These are phyloP conservation scores for Ascochyta pisi DNA, from an alignment of 2,329 filamentous ascomycete species.

Conservation along the genomic window DNA sequence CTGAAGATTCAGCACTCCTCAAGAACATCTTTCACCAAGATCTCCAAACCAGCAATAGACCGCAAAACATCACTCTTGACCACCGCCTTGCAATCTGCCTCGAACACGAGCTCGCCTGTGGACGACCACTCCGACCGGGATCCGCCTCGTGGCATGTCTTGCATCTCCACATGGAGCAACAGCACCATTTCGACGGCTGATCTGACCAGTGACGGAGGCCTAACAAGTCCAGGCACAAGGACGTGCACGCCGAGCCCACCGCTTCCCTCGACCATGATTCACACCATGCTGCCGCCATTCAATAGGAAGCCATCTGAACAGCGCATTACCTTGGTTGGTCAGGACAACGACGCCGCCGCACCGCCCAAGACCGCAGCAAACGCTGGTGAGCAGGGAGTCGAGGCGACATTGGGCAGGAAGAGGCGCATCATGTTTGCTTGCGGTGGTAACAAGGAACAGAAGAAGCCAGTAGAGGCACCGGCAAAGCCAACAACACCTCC, in stretches of 20 bases:
- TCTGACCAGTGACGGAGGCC: conserved; percentile 90
- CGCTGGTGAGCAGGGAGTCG: conserved; percentile 63
- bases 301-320: conserved; percentile 50
- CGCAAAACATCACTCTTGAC: conserved; percentile 85
- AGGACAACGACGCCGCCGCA: conserved; percentile 37
- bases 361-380: neutral
- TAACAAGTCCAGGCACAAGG: conserved; percentile 83
- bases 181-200: conserved; percentile 86
- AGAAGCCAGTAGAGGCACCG: conserved; percentile 38
- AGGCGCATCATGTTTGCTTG: conserved; percentile 94
- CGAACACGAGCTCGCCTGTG: conserved; percentile 41
- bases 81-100: conserved; percentile 71
- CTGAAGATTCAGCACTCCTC: conserved; percentile 49
- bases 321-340: conserved; percentile 46
- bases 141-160: conserved; percentile 54
- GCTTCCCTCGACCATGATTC: conserved; percentile 63
- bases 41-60: conserved; percentile 54
- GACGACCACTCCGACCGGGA: conserved; percentile 51
- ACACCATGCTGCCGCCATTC: conserved; percentile 45
- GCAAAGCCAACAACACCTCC: conserved; percentile 28
- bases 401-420: conserved; percentile 74
- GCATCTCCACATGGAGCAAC: conserved; percentile 77
- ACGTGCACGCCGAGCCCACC: conserved; percentile 89
- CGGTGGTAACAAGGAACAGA: conserved; percentile 58
- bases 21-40: conserved; percentile 55